Base-by-base conservation (phyloP, 2,329 filamentous ascomycete species). In the Ophiostoma novo-ulmi region DNA sequence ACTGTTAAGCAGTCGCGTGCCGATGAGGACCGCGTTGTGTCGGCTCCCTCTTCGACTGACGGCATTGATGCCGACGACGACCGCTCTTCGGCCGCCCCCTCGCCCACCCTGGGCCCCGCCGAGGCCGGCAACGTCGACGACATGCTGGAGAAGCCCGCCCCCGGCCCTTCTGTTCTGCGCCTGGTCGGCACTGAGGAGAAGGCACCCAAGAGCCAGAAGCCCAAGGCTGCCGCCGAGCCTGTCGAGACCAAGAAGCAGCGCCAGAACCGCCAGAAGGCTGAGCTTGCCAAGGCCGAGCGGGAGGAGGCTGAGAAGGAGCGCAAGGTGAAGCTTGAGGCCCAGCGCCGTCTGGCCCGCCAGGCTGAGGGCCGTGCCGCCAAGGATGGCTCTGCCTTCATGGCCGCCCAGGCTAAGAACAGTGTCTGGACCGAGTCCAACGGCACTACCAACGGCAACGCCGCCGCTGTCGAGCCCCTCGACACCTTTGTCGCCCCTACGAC, bases 201-300 rank as follows among this genome's bases (percentile, higher is more conserved):
- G 71, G 63, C 35, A 2, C 76, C 85, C 77, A 89, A 89, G 80
- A 81, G 84, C 73, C 88, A 88, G 81, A 83, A 86, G 76, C 81
- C 61, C 61, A 65, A 89, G 81, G 82, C 69, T 6, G 84, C 58
- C 31, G 84, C 87, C 74, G 88, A 92, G 79, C 85, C 86, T 67
- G 86, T 85, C 22, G 91, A 97, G 84, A 91, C 90, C 26, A 97
- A 97, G 90, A 97, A 97, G 85, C 92, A 97, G 83, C 89, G 93
- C 72, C 94, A 97, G 83, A 95, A 97, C 82, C 88, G 90, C 75
- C 88, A 91, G 83, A 97, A 97, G 88, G 89, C 87, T 52, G 93
- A 97, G 81, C 90, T 88, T 71, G 88, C 89, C 76, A 95, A 92
- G 84, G 83, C 85, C 39, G 85, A 87, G 71, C 88, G 91, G 39